These are phyloP conservation scores for Phylloporus scabripes DNA, from an alignment of 768 basidiomycete species.

Conservation along the genomic window DNA sequence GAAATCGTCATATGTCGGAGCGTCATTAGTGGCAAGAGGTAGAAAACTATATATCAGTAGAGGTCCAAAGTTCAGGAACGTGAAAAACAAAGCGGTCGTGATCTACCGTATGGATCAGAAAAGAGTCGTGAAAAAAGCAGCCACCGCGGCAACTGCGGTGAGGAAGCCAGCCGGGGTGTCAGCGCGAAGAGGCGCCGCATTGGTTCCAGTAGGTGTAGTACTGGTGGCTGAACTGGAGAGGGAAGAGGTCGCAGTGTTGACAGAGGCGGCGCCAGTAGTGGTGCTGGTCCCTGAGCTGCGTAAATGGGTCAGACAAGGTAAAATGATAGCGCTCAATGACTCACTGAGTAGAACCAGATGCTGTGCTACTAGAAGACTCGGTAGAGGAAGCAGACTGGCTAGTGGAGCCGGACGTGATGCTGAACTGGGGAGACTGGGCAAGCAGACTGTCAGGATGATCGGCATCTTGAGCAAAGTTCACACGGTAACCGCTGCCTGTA, in stretches of 20 bases:
- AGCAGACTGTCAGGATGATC: conserved; percentile 47
- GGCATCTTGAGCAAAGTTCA: conserved; percentile 61
- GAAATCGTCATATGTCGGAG: not conserved
- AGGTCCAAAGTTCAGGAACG: not conserved
- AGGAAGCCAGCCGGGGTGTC: conserved; percentile 31
- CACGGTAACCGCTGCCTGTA: conserved; percentile 52
- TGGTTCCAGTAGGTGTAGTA: conserved; percentile 24
- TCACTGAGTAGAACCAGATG: conserved; percentile 14
- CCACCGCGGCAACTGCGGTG: conserved; percentile 32
- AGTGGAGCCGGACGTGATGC: conserved; percentile 32
- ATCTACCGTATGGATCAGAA: conserved; percentile 13
- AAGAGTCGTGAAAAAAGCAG: conserved; percentile 26
- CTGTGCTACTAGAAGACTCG: no score
- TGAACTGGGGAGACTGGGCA: conserved; percentile 68
- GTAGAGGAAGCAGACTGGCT: conserved; percentile 8
- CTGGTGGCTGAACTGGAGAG: conserved; percentile 25
- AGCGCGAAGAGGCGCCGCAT: conserved; percentile 28
- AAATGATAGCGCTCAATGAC: not conserved
- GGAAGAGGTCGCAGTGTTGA: conserved; percentile 26
- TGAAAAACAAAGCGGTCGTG: not conserved
- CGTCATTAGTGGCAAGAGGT: not conserved
- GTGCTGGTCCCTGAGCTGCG: conserved; percentile 8
- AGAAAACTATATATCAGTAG: conserved; percentile 1
- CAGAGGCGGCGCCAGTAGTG: not conserved
- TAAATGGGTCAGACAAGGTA: not conserved